These are phyloP conservation scores for Fusarium continuum DNA, from an alignment of 2,329 filamentous ascomycete species.

Conservation along the genomic window DNA sequence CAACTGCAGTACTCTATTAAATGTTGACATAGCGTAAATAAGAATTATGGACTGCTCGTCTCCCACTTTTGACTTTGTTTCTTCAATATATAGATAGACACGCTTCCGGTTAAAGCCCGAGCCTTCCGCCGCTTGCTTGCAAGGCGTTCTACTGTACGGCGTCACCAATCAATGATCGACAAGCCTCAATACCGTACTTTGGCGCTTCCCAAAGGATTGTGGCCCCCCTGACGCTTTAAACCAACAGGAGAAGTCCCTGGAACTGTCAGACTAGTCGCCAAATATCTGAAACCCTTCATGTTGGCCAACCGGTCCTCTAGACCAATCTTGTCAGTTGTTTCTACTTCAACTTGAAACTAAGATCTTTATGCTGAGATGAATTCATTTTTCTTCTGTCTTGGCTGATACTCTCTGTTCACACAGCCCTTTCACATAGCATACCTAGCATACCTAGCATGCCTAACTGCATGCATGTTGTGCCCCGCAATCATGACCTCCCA, in stretches of 20 bases:
- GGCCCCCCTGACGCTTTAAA: not conserved
- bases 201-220: not conserved
- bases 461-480: conserved; percentile 1
- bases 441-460: too few species aligned
- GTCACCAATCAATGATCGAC: not conserved
- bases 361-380: not conserved
- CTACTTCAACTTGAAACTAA: not conserved
- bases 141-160: not conserved
- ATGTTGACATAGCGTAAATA: too few species aligned
- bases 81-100: too few species aligned
- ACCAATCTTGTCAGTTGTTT: not conserved
- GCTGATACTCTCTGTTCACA: too few species aligned
- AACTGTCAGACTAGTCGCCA: not conserved
- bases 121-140: not conserved
- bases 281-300: conserved; percentile 3
- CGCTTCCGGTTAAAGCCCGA: not conserved
- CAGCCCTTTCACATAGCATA: too few species aligned
- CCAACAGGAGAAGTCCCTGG: not conserved
- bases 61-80: too few species aligned
- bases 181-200: not conserved
- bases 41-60: too few species aligned
- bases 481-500: conserved; percentile 20
- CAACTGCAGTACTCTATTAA: too few species aligned
- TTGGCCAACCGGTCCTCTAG: not conserved
- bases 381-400: not conserved